A percentile compares a stretch with the other conserved stretches of the same genome.
These are phyloP conservation scores for Prunus dulcis DNA, from an alignment of 306 rosid genomes.

Conservation along the genomic window DNA sequence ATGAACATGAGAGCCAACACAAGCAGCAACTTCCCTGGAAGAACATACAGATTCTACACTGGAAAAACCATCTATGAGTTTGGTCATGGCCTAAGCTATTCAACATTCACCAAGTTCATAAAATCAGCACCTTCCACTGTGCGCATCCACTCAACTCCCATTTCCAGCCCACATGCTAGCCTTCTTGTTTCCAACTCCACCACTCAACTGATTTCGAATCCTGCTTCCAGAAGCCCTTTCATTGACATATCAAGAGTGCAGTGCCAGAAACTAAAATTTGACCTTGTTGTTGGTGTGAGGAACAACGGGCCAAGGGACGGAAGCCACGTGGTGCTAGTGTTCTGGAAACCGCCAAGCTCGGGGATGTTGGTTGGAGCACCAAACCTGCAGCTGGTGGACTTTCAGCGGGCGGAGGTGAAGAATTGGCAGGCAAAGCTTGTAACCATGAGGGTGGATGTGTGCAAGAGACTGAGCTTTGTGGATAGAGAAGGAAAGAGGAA, in stretches of 20 bases:
- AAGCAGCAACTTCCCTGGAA: constrained; percentile 55
- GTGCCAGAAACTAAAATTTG: constrained; percentile 35
- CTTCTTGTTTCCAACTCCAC: constrained; percentile 22
- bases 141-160: constrained; percentile 25
- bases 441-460: constrained; percentile 40
- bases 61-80: constrained; percentile 51
- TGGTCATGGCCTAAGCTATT: constrained; percentile 70
- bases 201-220: not conserved
- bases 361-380: constrained; percentile 38
- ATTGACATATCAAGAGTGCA: constrained; percentile 43
- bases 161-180: constrained; percentile 3
- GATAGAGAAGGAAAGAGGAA: constrained; percentile 58
- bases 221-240: constrained; percentile 15
- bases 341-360: constrained; percentile 40
- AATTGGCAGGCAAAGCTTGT: constrained; percentile 32
- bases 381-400: constrained; percentile 46
- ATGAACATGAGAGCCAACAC: constrained; percentile 77
- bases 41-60: constrained; percentile 69
- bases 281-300: constrained; percentile 39
- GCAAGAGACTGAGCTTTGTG: constrained; percentile 43
- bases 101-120: constrained; percentile 44
- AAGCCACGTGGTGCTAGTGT: constrained; percentile 47
- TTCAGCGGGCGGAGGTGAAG: constrained; percentile 40
- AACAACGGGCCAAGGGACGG: constrained; percentile 56
- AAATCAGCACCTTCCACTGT: constrained; percentile 47